These are phyloP conservation scores for Entomortierella beljakovae DNA, from an alignment of 192 early-diverging fungal species.

Conservation along the genomic window DNA sequence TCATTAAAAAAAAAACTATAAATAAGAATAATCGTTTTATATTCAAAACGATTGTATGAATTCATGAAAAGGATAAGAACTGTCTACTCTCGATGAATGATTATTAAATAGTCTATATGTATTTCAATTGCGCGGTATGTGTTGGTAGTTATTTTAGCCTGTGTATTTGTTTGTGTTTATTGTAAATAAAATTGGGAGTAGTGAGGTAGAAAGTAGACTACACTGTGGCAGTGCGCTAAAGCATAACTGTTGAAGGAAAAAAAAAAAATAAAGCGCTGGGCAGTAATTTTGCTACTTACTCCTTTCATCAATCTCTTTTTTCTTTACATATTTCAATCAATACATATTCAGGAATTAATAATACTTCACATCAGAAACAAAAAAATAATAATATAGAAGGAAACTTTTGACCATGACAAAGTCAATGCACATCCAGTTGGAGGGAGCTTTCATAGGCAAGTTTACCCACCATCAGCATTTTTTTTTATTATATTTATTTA, in stretches of 20 bases:
- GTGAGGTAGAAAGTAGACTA: not conserved
- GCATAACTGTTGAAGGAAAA: not conserved
- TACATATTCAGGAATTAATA: not conserved
- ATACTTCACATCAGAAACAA: no score
- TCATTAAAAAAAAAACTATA: not conserved
- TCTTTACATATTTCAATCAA: no score
- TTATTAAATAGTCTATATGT: no score
- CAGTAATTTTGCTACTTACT: no score
- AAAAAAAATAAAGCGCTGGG: no score
- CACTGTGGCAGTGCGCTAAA: conserved; percentile 9
- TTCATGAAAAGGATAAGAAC: not conserved
- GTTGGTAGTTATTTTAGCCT: no score
- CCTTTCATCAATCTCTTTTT: not conserved
- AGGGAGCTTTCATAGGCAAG: conserved; percentile 39
- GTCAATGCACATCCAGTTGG: conserved; percentile 30
- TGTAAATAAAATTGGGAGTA: not conserved
- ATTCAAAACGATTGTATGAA: not conserved
- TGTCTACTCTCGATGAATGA: no score
- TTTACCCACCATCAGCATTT: not conserved
- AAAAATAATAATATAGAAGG: no score
- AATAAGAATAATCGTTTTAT: not conserved
- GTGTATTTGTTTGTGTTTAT: no score
- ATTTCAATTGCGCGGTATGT: no score
- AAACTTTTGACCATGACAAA: conserved; percentile 38
- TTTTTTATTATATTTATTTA: not conserved